A percentile compares a stretch with the other conserved stretches of the same genome.
These are phyloP conservation scores for Xylaria polymorpha DNA, from an alignment of 2,329 filamentous ascomycete genomes.

Conservation along the genomic window DNA sequence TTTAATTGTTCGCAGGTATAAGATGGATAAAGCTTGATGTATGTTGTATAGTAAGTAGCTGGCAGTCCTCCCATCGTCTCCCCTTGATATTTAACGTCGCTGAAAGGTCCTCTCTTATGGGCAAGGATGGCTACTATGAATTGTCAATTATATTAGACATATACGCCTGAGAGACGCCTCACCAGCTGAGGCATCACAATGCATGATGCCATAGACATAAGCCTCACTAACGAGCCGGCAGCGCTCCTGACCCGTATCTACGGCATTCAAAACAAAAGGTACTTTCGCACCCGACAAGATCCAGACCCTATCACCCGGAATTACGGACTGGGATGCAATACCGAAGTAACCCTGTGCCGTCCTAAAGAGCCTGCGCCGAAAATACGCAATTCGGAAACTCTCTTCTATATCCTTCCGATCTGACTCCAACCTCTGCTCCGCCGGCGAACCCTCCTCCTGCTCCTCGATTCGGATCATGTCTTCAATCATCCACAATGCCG, in stretches of 20 bases:
- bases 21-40: too few relatives aligned
- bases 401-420: constrained; percentile 29
- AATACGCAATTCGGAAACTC: constrained; percentile 29
- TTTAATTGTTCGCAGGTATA: too few relatives aligned
- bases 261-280: constrained; percentile 21
- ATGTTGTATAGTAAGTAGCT: too few relatives aligned
- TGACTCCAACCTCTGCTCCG: constrained; percentile 18
- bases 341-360: constrained; percentile 24
- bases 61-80: too few relatives aligned
- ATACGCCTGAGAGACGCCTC: constrained; percentile 3
- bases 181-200: not conserved
- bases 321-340: constrained; percentile 27
- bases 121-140: not conserved
- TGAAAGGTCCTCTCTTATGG: too few relatives aligned
- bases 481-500: not conserved
- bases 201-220: constrained; percentile 30
- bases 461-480: constrained; percentile 9
- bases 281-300: constrained; percentile 26
- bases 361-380: constrained; percentile 24
- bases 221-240: constrained; percentile 23
- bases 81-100: too few relatives aligned
- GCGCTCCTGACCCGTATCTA: not conserved
- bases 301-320: constrained; percentile 19
- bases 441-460: constrained; percentile 17
- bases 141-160: not conserved